phyloP scores from a whole-genome alignment of 2,329 filamentous ascomycete species.

The Beauveria australis region DNA sequence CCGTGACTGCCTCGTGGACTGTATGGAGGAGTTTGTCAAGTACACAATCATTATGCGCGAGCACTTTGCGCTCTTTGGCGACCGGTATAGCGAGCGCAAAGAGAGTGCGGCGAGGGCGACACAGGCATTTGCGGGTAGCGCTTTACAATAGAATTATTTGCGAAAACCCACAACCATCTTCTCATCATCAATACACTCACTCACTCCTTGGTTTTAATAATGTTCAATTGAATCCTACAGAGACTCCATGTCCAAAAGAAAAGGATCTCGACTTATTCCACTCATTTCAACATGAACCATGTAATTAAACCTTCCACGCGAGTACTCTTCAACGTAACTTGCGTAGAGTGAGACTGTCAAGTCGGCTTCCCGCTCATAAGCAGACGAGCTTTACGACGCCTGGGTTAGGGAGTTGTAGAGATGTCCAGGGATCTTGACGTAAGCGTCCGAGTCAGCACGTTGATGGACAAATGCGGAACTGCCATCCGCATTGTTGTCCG shows the following conservation, averaged over 20 bases:
- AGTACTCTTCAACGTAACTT: background rate
- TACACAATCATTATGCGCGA: slow-evolving; percentile 58
- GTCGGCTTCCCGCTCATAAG: background rate
- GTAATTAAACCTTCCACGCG: background rate
- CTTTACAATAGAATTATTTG: background rate
- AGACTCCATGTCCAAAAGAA: too few relatives aligned
- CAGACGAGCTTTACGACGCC: background rate
- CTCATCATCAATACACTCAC: too few relatives aligned
- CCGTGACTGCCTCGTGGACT: slow-evolving; percentile 53
- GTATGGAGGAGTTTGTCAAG: slow-evolving; percentile 64
- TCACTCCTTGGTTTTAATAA: too few relatives aligned
- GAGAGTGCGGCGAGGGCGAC: background rate
- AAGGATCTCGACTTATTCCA: background rate
- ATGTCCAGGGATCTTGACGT: background rate
- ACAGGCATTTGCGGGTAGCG: background rate
- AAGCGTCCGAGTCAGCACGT: background rate
- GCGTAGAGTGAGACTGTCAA: background rate
- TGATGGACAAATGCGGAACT: background rate
- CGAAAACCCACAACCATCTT: too few relatives aligned
- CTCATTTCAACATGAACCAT: background rate
- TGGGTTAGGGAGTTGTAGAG: background rate
- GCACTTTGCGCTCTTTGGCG: slow-evolving; percentile 51
- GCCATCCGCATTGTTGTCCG: background rate
- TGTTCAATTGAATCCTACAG: too few relatives aligned
- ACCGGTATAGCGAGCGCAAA: slow-evolving; percentile 50